Percentiles rank a stretch among this genome's conserved stretches.
Conservation (phyloP, 2,329 filamentous ascomycete species). For the Huntiella decipiens region DNA sequence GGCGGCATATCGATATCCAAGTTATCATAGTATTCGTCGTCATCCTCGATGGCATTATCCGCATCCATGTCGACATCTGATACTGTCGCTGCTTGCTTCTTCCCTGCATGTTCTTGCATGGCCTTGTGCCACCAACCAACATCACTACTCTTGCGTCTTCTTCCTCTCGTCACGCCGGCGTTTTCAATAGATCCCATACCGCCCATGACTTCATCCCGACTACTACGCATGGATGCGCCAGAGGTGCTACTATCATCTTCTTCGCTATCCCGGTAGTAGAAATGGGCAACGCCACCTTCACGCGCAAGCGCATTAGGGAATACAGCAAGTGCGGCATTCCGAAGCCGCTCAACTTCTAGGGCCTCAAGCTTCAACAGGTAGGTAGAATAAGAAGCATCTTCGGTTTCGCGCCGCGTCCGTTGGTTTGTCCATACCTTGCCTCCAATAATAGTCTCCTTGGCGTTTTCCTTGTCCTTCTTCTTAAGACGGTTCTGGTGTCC, state of each 20-base stretch:
- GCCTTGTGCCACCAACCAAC: constrained; percentile 60
- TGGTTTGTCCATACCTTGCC: constrained; percentile 5
- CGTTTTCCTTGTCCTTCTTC: constrained; percentile 3
- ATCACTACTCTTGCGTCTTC: constrained; percentile 40
- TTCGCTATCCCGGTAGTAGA: constrained; percentile 45
- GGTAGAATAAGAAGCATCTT: constrained; percentile 56
- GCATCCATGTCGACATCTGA: constrained; percentile 14
- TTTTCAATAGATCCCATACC: constrained; percentile 16
- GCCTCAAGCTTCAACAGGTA: constrained; percentile 66
- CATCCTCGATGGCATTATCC: constrained; percentile 12
- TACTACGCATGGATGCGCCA: neutral
- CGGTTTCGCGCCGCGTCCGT: constrained; percentile 40
- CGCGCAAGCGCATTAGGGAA: constrained; percentile 46
- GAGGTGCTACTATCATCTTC: constrained; percentile 29
- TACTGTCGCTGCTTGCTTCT: constrained; percentile 27
- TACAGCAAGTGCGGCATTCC: constrained; percentile 56
- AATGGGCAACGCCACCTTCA: constrained; percentile 53
- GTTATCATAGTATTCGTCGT: constrained; percentile 14
- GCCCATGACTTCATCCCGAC: constrained; percentile 3
- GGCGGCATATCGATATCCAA: constrained; percentile 15
- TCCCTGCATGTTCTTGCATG: constrained; percentile 57
- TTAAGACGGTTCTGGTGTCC: constrained; percentile 13
- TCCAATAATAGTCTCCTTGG: neutral
- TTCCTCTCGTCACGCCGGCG: constrained; percentile 14
- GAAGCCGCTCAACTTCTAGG: constrained; percentile 58